A percentile compares a stretch with the other conserved stretches of the same genome.
phyloP scores from a whole-genome alignment of 441 rosid genomes.

The Brassica hybrid region DNA sequence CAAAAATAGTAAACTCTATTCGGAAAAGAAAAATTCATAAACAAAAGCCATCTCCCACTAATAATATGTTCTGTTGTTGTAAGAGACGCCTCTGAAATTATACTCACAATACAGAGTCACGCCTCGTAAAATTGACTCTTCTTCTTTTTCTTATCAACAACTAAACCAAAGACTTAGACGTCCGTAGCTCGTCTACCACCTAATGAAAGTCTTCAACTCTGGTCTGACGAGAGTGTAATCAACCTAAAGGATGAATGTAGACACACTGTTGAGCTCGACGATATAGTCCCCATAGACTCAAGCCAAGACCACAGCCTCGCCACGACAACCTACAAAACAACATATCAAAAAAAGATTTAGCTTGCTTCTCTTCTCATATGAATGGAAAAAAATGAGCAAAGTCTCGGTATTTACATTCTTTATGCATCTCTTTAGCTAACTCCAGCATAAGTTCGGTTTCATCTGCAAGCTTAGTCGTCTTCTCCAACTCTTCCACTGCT shows the following conservation, averaged over 20 bases:
- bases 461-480: conserved; percentile 65
- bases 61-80: not conserved
- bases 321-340: conserved; percentile 58
- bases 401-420: conserved; percentile 50
- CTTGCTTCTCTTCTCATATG: not conserved
- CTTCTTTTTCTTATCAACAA: not conserved
- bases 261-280: conserved; percentile 9
- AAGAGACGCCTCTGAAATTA: conserved; percentile 8
- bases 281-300: conserved; percentile 36
- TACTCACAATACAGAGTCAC: conserved; percentile 23
- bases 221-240: not conserved
- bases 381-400: conserved; percentile 13
- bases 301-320: conserved; percentile 52
- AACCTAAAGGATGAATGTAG: not conserved
- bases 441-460: conserved; percentile 54
- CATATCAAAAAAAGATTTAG: not conserved
- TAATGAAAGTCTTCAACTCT: conserved; percentile 6
- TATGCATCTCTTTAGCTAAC: conserved; percentile 62
- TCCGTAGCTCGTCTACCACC: not conserved
- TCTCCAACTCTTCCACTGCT: conserved; percentile 72
- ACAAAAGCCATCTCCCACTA: not conserved
- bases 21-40: not conserved
- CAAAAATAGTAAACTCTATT: too few species aligned
- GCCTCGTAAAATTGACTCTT: not conserved
- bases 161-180: not conserved